Base-by-base conservation (phyloP, 495 filamentous ascomycete genomes). In the Xylaria sp. region DNA sequence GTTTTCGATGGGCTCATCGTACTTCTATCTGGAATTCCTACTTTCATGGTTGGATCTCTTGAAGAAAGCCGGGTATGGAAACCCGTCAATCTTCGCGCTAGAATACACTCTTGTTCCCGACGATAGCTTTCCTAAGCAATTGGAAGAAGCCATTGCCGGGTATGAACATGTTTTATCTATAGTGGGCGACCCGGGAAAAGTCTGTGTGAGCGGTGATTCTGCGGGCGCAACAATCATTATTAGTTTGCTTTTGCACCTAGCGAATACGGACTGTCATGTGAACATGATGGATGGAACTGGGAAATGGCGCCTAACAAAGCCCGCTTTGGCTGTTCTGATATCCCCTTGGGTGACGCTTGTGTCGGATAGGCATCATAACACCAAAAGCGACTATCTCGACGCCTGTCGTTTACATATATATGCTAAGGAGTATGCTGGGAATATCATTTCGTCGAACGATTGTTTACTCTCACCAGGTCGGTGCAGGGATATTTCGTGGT, bases 11-110 rank as follows among this genome's bases (percentile, higher is more conserved):
- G 92, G 92, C 40, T 92, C 90, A 17, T 77, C 84, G 33, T 91
- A 92, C 79, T 95, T 95, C 78, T 95, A 95, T 77, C 86, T 94
- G 26, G 92, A 95, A 77, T 94, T 94, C 72, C 82, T 95, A 21
- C 75, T 93, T 44, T 85, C 89, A 33, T 92, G 88, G 89, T 73
- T 90, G 19, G 84, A 79, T 52, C 76, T 90, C 0, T 80, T 95
- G 44, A 80, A 83, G 37, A 79, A 85, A 19, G 77, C 82, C 43
- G 90, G 91, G 17, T 93, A 90, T 74, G 61, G 75, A 17, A 94
- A 93, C 74, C 92, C 93, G 3, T 90, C 92, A 19, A 85, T 94
- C n/a, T 91, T 95, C 75, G 88, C 90, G 2, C 79, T 94, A 7
- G 92, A 95, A 64, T 95, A 95, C 75, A 91, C 90, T 9, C 85